Base-by-base conservation (phyloP, 2,329 filamentous ascomycete genomes). In the Didymella exigua region DNA sequence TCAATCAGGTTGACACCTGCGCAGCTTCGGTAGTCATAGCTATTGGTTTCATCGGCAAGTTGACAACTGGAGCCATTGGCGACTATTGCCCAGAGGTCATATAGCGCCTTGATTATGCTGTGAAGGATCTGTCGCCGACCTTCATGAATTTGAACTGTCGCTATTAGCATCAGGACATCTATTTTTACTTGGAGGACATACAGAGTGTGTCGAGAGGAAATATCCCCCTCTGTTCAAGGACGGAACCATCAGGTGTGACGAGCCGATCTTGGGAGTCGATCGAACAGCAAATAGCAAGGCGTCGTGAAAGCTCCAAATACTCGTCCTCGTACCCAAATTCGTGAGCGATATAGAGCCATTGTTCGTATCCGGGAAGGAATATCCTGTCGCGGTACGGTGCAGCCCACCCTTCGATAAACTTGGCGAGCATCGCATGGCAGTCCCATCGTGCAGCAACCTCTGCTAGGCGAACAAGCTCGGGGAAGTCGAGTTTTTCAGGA, bases 371-470 rank as follows among this genome's bases (percentile, higher is more conserved):
- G 0, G 49, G 49, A 0, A 41, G 13, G 4, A 56, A 14, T 1
- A 67, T 29, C 8, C 18, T 53, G 0, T 43, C 30, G 11, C 41
- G 36, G 36, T 63, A 59, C 4, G 55, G 57, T 3, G 23, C 13
- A 7, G 61, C 38, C 67, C 63, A 71, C 0, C 10, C 38, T 8
- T 29, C 40, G 0, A 68, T 9, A 23, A 61, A 58, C 0, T 50
- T 54, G 5, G 30, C 37, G 2, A 68, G 41, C 8, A 65, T 27
- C 4, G 45, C 19, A 16, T 62, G 62, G n/a, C 46, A 44, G 1
- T 62, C 58, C 38, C 74, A 77, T 18, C 70, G 66, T 38, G 67
- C 58, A 29, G 63, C 65, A 3, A 71, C 31, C 1, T 61, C 52
- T 1, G 72, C 65, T 7, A 76, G 31, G 10, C 63, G 56, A 2